Conservation (phyloP, 2,329 filamentous ascomycete genomes). For the Colletotrichum filicis region DNA sequence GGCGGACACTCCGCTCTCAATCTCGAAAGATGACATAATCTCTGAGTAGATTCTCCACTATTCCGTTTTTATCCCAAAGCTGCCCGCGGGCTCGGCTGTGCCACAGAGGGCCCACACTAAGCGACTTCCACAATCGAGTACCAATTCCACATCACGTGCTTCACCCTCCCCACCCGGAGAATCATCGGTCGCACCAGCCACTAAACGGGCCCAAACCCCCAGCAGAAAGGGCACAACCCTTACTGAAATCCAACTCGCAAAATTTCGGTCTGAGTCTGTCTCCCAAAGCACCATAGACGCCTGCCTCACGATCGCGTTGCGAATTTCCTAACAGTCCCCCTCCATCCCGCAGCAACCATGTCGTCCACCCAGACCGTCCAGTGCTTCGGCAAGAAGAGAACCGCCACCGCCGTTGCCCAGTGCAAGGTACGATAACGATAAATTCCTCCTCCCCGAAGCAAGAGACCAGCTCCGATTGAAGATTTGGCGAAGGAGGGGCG, state of each 20-base stretch:
- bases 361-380: conserved; percentile 85
- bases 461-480: background rate
- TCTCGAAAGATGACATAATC: conserved; percentile 25
- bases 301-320: conserved; percentile 30
- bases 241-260: conserved; percentile 26
- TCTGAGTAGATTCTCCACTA: background rate
- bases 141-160: conserved; percentile 22
- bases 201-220: conserved; percentile 15
- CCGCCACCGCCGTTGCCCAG: conserved; percentile 89
- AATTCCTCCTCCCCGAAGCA: background rate
- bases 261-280: conserved; percentile 15
- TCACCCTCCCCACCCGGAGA: background rate
- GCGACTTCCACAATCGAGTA: background rate
- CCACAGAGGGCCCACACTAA: background rate
- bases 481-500: conserved; percentile 2
- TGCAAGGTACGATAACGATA: conserved; percentile 52
- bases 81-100: background rate
- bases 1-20: background rate
- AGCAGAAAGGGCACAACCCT: conserved; percentile 27
- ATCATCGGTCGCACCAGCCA: conserved; percentile 8
- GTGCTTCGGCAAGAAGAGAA: conserved; percentile 99
- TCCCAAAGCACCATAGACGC: background rate
- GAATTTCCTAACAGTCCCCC: conserved; percentile 31
- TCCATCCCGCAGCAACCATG: conserved; percentile 67
- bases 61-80: background rate